Conservation (phyloP, 331 rosid genomes). For the Quercus tomentella region DNA sequence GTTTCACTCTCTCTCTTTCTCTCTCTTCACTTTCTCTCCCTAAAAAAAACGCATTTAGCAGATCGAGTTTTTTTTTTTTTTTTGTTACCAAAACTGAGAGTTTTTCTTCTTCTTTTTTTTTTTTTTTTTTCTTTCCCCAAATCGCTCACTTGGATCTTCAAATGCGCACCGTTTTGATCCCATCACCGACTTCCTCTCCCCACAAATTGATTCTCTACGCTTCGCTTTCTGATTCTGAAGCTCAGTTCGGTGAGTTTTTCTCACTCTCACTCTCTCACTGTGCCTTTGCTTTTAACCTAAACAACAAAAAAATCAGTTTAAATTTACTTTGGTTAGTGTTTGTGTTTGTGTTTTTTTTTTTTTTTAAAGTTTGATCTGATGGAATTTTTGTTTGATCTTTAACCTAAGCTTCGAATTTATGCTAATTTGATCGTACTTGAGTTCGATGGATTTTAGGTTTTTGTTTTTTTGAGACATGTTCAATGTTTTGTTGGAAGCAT, state of each 20-base stretch:
- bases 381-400: slow-evolving; percentile 5
- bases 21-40: background rate
- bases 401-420: background rate
- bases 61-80: slow-evolving; percentile 20
- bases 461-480: background rate
- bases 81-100: too few species aligned
- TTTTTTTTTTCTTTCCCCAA: background rate
- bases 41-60: slow-evolving; percentile 15
- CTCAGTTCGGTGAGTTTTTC: slow-evolving; percentile 35
- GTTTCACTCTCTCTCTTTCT: slow-evolving; percentile 26
- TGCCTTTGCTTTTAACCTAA: too few species aligned
- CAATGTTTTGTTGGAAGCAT: background rate
- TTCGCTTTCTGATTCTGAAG: slow-evolving; percentile 19
- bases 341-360: too few species aligned
- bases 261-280: too few species aligned
- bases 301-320: too few species aligned
- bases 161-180: slow-evolving; percentile 27
- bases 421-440: background rate
- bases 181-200: background rate
- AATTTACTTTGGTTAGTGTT: background rate
- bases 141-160: slow-evolving; percentile 32
- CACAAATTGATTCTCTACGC: background rate
- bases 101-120: background rate
- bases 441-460: background rate
- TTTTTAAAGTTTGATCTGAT: background rate